A percentile compares a stretch with the other conserved stretches of the same genome.
phyloP scores from a whole-genome alignment of 2,329 filamentous ascomycete genomes.

The Cladophialophora bantiana region DNA sequence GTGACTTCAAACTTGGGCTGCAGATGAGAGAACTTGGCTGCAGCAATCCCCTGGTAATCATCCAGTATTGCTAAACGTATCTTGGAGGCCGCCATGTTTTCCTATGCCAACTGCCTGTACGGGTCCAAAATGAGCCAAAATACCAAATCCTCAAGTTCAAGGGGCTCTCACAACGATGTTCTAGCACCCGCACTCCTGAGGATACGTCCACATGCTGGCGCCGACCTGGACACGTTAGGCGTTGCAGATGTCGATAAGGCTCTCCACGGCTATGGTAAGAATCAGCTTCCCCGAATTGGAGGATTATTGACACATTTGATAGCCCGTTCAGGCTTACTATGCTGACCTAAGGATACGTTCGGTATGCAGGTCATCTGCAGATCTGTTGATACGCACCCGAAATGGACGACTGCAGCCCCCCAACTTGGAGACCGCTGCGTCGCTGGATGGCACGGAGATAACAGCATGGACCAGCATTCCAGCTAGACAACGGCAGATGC shows the following conservation, averaged over 20 bases:
- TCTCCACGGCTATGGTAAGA: conserved; percentile 1
- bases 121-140: background rate
- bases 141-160: background rate
- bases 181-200: background rate
- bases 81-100: conserved; percentile 3
- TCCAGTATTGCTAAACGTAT: conserved; percentile 70
- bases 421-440: background rate
- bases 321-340: too few relatives aligned
- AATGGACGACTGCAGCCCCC: background rate
- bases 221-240: background rate
- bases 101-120: background rate
- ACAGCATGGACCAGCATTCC: background rate
- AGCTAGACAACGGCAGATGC: background rate
- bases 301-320: background rate
- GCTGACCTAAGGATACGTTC: background rate
- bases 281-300: conserved; percentile 1
- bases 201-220: background rate
- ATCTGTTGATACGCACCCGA: background rate
- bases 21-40: conserved; percentile 61
- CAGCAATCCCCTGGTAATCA: conserved; percentile 70
- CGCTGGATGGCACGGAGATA: background rate
- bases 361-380: background rate
- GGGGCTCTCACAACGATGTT: background rate
- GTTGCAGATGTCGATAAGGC: background rate
- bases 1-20: conserved; percentile 63